These are phyloP conservation scores for Ganoderma sinense DNA, from an alignment of 1,284 basidiomycete genomes.

Conservation along the genomic window DNA sequence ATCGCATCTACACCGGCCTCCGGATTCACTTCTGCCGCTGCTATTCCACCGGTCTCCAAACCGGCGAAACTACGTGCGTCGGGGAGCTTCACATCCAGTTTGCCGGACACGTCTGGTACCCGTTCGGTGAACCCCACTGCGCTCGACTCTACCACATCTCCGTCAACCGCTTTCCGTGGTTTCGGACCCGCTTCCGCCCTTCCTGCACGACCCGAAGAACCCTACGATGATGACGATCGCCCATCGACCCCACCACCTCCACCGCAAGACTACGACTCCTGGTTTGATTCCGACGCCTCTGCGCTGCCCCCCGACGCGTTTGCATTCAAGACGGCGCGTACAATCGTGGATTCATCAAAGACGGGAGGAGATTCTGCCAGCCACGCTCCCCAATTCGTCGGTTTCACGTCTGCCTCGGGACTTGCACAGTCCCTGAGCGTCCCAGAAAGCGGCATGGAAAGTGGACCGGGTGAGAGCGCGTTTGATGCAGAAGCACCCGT, in stretches of 20 bases:
- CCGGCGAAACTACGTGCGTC: neutral
- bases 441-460: conserved; percentile 7
- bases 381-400: conserved; percentile 14
- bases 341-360: conserved; percentile 13
- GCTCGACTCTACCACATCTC: conserved; percentile 2
- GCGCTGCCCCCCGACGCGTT: conserved; percentile 27
- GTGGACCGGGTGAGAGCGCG: neutral
- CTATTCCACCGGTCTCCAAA: neutral
- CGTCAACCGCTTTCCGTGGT: conserved; percentile 34
- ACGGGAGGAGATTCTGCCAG: conserved; percentile 14
- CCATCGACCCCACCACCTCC: conserved; percentile 52
- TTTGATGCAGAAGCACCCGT: neutral
- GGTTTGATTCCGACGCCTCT: conserved; percentile 59
- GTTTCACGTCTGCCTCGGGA: conserved; percentile 27
- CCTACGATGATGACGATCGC: conserved; percentile 28
- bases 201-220: conserved; percentile 11
- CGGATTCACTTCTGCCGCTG: conserved; percentile 28
- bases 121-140: neutral
- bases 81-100: conserved; percentile 25
- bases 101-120: conserved; percentile 2
- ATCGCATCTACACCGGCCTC: neutral
- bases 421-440: conserved; percentile 12
- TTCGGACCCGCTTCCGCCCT: conserved; percentile 34
- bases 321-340: conserved; percentile 36
- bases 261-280: conserved; percentile 58